These are phyloP conservation scores for Aspergillus carlsbadensis DNA, from an alignment of 495 filamentous ascomycete species.

Conservation along the genomic window DNA sequence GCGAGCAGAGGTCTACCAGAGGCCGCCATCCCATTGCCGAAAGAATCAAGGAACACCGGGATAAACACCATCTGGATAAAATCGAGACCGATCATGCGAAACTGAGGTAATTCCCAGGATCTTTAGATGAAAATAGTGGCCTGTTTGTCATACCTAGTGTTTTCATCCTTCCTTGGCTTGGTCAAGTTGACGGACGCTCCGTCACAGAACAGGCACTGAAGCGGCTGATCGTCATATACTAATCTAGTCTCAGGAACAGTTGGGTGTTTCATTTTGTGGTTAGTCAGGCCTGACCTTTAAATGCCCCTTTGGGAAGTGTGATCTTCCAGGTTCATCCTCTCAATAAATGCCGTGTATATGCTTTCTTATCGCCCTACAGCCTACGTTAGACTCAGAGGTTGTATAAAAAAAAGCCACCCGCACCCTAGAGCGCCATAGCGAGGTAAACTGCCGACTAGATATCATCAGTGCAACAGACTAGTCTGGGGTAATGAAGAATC, in stretches of 20 bases:
- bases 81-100: too few relatives aligned
- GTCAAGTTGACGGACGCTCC: slow-evolving; percentile 7
- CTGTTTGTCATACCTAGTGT: background rate
- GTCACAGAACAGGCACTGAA: slow-evolving; percentile 16
- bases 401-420: too few relatives aligned
- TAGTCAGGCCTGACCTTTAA: background rate
- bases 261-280: background rate
- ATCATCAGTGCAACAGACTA: too few relatives aligned
- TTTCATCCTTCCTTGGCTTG: background rate
- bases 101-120: background rate
- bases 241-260: background rate
- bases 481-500: too few relatives aligned
- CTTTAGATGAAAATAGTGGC: background rate
- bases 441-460: too few relatives aligned
- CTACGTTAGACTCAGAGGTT: too few relatives aligned
- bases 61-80: slow-evolving; percentile 5
- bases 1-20: background rate
- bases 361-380: too few relatives aligned
- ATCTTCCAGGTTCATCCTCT: too few relatives aligned
- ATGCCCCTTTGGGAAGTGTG: too few relatives aligned
- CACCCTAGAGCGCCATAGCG: too few relatives aligned
- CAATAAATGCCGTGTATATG: too few relatives aligned
- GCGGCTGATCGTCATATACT: slow-evolving; percentile 16
- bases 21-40: background rate
- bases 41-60: slow-evolving; percentile 10